Conservation (phyloP, 2,329 filamentous ascomycete species). For the Scytalidium sp. region DNA sequence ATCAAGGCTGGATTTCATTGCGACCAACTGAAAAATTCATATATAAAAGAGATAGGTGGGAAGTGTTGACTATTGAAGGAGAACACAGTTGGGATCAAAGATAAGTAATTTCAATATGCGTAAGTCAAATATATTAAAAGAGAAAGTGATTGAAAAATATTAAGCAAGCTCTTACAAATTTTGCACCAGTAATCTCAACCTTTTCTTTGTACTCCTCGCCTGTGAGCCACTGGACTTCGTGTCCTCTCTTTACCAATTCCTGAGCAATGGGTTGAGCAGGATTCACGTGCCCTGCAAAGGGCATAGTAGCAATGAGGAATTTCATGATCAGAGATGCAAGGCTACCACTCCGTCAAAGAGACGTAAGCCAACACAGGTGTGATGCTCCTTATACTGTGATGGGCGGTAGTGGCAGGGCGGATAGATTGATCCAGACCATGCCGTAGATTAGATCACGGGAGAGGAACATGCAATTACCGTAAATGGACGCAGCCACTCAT, state of each 20-base stretch:
- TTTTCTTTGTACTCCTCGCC: constrained; percentile 31
- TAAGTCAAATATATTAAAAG: background rate
- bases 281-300: constrained; percentile 3
- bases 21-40: too few relatives aligned
- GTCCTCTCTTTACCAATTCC: constrained; percentile 29
- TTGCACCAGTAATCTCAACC: constrained; percentile 33
- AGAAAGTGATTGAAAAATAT: background rate
- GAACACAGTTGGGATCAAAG: background rate
- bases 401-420: too few relatives aligned
- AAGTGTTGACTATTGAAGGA: background rate
- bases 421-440: too few relatives aligned
- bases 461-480: too few relatives aligned
- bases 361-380: too few relatives aligned
- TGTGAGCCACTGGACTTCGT: constrained; percentile 36
- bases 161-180: background rate
- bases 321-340: background rate
- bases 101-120: background rate
- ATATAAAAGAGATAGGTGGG: too few relatives aligned
- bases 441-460: too few relatives aligned
- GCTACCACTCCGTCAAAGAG: too few relatives aligned
- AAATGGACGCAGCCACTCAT: too few relatives aligned
- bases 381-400: too few relatives aligned
- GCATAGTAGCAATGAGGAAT: background rate
- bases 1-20: too few relatives aligned
- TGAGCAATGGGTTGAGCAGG: constrained; percentile 5